Conservation (phyloP, 2,329 filamentous ascomycete genomes). For the Claviceps sp. region DNA sequence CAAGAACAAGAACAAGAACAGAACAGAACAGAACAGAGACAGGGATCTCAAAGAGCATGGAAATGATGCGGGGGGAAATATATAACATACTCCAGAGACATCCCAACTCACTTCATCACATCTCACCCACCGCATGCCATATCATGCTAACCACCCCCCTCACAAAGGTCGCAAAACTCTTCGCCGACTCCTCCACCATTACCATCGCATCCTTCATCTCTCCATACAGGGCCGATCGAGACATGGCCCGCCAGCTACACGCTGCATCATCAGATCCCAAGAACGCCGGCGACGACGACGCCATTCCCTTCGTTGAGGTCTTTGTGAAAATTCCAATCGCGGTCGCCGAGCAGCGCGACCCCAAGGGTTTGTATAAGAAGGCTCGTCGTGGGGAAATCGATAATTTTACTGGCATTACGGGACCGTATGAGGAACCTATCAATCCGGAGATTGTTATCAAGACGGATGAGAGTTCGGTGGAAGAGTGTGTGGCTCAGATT, state of each 20-base stretch:
- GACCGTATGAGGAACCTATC: constrained; percentile 84
- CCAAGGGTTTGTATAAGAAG: constrained; percentile 97
- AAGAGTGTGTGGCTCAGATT: constrained; percentile 81
- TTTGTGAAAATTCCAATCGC: constrained; percentile 84
- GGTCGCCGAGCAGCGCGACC: constrained; percentile 87
- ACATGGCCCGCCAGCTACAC: constrained; percentile 72
- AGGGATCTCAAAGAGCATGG: too few species aligned
- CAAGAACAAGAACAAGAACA: not conserved
- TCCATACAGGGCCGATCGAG: constrained; percentile 77
- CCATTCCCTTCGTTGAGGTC: constrained; percentile 85
- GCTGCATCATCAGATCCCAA: constrained; percentile 29
- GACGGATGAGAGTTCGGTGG: constrained; percentile 69
- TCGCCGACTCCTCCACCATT: constrained; percentile 78
- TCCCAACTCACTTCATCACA: too few species aligned
- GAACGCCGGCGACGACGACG: constrained; percentile 38
- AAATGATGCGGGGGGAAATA: too few species aligned
- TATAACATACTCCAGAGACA: not conserved
- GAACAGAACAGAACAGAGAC: too few species aligned
- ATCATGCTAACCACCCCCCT: not conserved
- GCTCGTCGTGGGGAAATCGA: constrained; percentile 87
- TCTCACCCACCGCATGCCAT: too few species aligned
- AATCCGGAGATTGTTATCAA: constrained; percentile 77
- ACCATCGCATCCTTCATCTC: constrained; percentile 96
- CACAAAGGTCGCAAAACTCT: constrained; percentile 73
- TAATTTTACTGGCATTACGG: constrained; percentile 91